Evolutionary conservation across 1,284 basidiomycete genomes (phyloP), one percentile per base, ranked within the genome.

Genomic region (Wolfiporia cocos): DNA sequence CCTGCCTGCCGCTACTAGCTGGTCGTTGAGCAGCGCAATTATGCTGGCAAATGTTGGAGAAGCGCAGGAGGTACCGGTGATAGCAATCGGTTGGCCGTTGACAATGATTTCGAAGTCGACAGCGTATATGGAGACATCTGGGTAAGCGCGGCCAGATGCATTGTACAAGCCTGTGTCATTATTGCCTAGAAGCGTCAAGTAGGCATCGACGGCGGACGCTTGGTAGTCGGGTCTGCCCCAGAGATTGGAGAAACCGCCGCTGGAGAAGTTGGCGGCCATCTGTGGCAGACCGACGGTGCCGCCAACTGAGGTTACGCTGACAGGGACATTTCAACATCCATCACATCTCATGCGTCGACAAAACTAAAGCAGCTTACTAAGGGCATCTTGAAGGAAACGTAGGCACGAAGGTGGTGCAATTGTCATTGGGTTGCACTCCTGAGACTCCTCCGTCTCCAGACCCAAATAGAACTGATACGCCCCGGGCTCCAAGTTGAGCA

Each of bases 391-490:
- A 67, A 7, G 84, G 84, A 70, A 87, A 87, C 0, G 57, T 66
- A 6, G 83, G 81, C 43, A 81, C 71, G 71, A 87, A 87, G 9
- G 65, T 53, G 11, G 55, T 57, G 29, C 48, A 67, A 3, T 62
- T 71, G n/a, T n/a, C n/a, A n/a, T n/a, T n/a, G n/a, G n/a, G n/a
- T n/a, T 72, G 61, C n/a, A 75, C 74, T 10, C 65, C 73, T 18
- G 80, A 80, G 14, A 86, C 83, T 38, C 81, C 81, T 37, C 53
- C 59, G 50, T 80, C 82, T 41, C 83, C 83, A 38, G 76, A 77
- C 19, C 75, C 74, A 63, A 78, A 83, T 50, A 86, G 64, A 11
- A 79, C 63, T 9, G 73, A 76, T 12, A 70, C 71, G 17, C 83
- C 83, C 15, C 70, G 67, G 3, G 72, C 64, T 7, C 78, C 78